Evolutionary conservation across 2,329 filamentous ascomycete genomes (phyloP), one percentile per base, ranked within the genome.

Genomic region (Laburnicola sp.): DNA sequence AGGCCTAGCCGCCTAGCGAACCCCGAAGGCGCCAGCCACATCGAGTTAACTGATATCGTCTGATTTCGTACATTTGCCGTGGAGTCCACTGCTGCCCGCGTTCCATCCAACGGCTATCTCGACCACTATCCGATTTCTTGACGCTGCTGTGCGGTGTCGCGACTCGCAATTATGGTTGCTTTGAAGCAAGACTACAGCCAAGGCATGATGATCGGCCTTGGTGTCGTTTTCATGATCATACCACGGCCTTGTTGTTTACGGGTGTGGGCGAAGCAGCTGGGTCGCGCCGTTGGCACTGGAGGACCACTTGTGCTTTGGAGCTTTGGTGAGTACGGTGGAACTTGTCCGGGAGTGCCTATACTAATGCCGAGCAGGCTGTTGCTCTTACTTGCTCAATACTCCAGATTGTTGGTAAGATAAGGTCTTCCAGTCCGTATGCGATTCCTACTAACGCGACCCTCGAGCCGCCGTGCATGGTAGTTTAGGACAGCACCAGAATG

Each of bases 151-250:
- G n/a, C n/a, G n/a, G n/a, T 39, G n/a, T 10, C 9, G 23, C 9
- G 10, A 26, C 4, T 22, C 31, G 40, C 31, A 43, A 36, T 36
- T 31, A 45, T 45, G 42, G 42, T 45, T 35, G 31, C 42, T 28
- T 48, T 54, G 51, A 48, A 39, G 6, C 45, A 54, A 8, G 35
- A 53, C 36, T 52, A 55, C 31, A 45, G 16, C 10, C 43, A 49
- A 28, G 48, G 41, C 28, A 36, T 42, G 3, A 52, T 55, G 48
- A 52, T 55, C 9, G 49, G 34, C 21, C 48, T 52, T 1, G 53
- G 44, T 8, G 16, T 49, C 2, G 49, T 11, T 2, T 55, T 52
- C 40, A 49, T 55, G 49, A 30, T 48, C 6, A 9, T 55, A 2
- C 42, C 2, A n/a, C 25, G 6, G 16, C 50, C 16, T 50, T 53